Evolutionary conservation across 2,329 filamentous ascomycete genomes (phyloP), one percentile per base, ranked within the genome.

Genomic region (Diaporthe batatas): DNA sequence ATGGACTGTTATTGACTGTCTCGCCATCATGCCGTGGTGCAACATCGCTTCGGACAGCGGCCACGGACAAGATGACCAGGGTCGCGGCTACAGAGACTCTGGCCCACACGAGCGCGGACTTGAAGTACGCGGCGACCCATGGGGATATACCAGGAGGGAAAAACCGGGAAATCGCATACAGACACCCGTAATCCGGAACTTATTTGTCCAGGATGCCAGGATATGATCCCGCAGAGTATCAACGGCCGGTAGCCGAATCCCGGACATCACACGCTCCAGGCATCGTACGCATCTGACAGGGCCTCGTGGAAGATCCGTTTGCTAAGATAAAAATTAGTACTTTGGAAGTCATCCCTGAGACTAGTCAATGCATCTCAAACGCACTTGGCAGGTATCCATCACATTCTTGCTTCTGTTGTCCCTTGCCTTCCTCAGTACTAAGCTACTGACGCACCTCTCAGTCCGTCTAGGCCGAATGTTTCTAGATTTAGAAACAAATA

Each of bases 1-100:
- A 42, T 51, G 54, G 34, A 18, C 29, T 25, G 1, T 53, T 53
- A 34, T 59, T 39, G 62, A 25, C 29, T 70, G 54, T 70, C 42
- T 36, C 55, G 47, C 44, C 6, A 70, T 29, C 68, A 53, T 59
- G 47, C 23, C 51, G 65, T 14, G 39, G 58, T 64, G 23, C 58
- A 64, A 64, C 39, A 32, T 16, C 25, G 25, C 39, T 23, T 10
- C 25, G 58, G 25, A 32, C 21, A n/a, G 25, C 18, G 32, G 44
- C 42, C 59, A 8, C 21, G 7, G 12, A 18, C 47, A 67, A 39
- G 3, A 25, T 12, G 14, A 39, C 29, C 32, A 67, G 29, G 47
- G 25, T 39, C 47, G 25, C 14, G 32, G 47, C 44, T 14, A 25
- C 6, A 25, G 6, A 29, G 8, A 29, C 62, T 34, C 47, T 67